Conservation (phyloP, 352 stramenopile species). For the Phytophthora meadii region DNA sequence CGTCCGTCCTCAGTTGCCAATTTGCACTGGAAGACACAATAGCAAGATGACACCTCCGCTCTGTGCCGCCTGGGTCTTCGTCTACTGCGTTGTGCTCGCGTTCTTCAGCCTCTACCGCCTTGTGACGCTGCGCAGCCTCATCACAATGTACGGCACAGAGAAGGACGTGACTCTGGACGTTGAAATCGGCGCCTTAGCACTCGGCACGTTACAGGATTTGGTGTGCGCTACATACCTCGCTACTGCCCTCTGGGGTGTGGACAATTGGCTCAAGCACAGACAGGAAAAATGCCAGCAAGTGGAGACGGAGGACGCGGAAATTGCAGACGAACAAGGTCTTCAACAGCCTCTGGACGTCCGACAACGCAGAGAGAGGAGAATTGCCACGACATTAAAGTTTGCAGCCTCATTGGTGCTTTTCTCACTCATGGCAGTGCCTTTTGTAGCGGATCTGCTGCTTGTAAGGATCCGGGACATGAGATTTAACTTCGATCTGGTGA, state of each 20-base stretch:
- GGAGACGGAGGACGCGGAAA: background rate
- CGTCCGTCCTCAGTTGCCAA: background rate
- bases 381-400: background rate
- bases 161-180: conserved; percentile 25
- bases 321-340: background rate
- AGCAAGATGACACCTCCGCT: too few species aligned
- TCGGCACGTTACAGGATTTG: conserved; percentile 35
- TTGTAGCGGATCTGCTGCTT: conserved; percentile 39
- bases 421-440: conserved; percentile 26
- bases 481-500: conserved; percentile 40
- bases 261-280: conserved; percentile 13
- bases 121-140: conserved; percentile 25
- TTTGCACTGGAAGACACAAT: background rate
- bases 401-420: conserved; percentile 25
- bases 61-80: conserved; percentile 46
- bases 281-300: background rate
- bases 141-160: conserved; percentile 34
- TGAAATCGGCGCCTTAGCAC: conserved; percentile 15
- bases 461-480: conserved; percentile 39
- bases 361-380: background rate
- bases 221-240: conserved; percentile 43
- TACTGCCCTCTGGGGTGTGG: conserved; percentile 26
- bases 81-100: conserved; percentile 32
- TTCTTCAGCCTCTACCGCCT: conserved; percentile 46
- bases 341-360: conserved; percentile 11